Conservation (phyloP, 129 eudicot genomes). For the Lactuca sativa region DNA sequence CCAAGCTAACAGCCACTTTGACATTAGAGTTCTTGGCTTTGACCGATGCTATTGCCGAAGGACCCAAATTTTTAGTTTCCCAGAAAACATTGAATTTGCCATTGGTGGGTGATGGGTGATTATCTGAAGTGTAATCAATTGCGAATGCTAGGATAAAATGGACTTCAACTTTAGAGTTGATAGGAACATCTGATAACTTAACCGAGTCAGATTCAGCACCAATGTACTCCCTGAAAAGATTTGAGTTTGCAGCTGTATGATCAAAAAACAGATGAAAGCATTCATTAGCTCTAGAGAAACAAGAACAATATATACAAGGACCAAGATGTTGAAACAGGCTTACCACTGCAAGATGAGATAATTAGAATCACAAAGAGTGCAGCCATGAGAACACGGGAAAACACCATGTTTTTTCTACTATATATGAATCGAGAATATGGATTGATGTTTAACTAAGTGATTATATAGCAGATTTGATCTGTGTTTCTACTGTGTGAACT, state of each 20-base stretch:
- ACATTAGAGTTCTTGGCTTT: constrained; percentile 44
- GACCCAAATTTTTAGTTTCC: constrained; percentile 46
- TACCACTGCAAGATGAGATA: constrained; percentile 35
- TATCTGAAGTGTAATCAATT: constrained; percentile 46
- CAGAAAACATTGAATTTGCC: constrained; percentile 52
- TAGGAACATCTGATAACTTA: constrained; percentile 45
- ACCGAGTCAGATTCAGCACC: constrained; percentile 46
- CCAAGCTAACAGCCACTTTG: constrained; percentile 55
- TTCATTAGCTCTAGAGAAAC: background rate
- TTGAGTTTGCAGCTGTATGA: constrained; percentile 32
- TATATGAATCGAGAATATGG: no score
- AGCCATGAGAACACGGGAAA: constrained; percentile 19
- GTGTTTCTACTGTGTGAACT: background rate
- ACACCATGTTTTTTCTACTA: constrained; percentile 16
- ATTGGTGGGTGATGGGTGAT: constrained; percentile 38
- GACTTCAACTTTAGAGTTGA: constrained; percentile 42
- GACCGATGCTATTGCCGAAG: constrained; percentile 34
- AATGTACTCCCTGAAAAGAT: constrained; percentile 43
- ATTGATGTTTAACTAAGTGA: background rate
- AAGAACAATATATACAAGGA: background rate
- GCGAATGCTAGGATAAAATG: constrained; percentile 61
- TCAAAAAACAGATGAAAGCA: constrained; percentile 7
- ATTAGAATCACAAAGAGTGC: constrained; percentile 3
- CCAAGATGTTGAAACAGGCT: constrained; percentile 11
- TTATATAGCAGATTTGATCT: constrained; percentile 6